phyloP scores from a whole-genome alignment of 2,329 filamentous ascomycete species.

The Clonostachys rhizophaga region DNA sequence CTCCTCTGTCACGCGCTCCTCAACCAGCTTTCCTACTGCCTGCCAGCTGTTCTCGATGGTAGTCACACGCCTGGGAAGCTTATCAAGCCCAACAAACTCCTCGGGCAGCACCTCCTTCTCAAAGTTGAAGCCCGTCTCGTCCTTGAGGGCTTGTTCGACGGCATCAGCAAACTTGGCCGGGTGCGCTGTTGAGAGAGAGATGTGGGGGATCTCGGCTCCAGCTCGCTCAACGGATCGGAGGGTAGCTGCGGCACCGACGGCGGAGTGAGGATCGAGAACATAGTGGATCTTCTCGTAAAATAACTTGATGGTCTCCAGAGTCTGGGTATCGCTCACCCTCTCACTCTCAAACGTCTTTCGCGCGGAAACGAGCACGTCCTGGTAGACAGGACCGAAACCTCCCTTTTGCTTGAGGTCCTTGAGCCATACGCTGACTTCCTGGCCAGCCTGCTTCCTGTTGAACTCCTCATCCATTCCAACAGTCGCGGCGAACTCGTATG shows the following conservation, averaged over 20 bases:
- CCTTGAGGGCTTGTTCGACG: constrained; percentile 49
- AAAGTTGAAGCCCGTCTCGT: constrained; percentile 45
- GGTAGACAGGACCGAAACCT: constrained; percentile 74
- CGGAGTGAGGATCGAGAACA: constrained; percentile 88
- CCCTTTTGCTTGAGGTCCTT: constrained; percentile 74
- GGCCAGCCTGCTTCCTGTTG: constrained; percentile 66
- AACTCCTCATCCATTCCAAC: constrained; percentile 60
- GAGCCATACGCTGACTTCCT: constrained; percentile 76
- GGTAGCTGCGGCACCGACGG: constrained; percentile 78
- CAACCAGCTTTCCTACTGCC: constrained; percentile 70
- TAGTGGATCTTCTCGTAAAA: constrained; percentile 62
- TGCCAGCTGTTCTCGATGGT: constrained; percentile 68
- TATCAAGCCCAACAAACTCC: constrained; percentile 77
- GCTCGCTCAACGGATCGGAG: constrained; percentile 59
- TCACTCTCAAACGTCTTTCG: constrained; percentile 78
- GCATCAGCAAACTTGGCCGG: constrained; percentile 91
- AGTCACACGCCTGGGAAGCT: constrained; percentile 69
- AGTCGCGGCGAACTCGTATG: constrained; percentile 62
- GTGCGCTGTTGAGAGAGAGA: constrained; percentile 89
- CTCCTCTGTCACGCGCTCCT: constrained; percentile 20
- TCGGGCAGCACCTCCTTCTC: constrained; percentile 67
- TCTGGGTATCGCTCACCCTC: constrained; percentile 61
- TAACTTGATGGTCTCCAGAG: constrained; percentile 57
- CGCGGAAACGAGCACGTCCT: constrained; percentile 66
- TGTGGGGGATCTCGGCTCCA: constrained; percentile 54